Evolutionary conservation across 2,329 filamentous ascomycete genomes (phyloP).

Genomic region (Fusarium staphyleae): DNA sequence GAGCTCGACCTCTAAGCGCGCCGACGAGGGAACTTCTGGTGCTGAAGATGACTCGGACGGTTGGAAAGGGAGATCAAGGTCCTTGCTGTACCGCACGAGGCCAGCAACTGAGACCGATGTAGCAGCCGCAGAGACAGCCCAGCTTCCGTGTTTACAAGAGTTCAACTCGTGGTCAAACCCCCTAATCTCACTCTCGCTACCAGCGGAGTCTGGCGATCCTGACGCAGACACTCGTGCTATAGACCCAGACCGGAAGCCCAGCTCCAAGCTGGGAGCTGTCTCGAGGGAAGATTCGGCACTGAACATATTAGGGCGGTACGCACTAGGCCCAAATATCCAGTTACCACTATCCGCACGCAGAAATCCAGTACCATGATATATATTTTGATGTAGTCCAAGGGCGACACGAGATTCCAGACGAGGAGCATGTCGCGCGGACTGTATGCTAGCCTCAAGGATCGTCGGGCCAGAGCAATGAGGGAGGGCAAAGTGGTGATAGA

Average conservation of each 20-base stretch:
- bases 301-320: slow-evolving; percentile 43
- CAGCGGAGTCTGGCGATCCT: slow-evolving; percentile 22
- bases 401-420: slow-evolving; percentile 40
- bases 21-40: slow-evolving; percentile 21
- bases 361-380: slow-evolving; percentile 48
- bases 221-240: slow-evolving; percentile 15
- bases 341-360: slow-evolving; percentile 53
- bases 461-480: slow-evolving; percentile 43
- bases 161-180: slow-evolving; percentile 45
- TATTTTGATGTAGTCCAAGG: slow-evolving; percentile 45
- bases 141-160: slow-evolving; percentile 46
- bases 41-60: slow-evolving; percentile 19
- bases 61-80: slow-evolving; percentile 44
- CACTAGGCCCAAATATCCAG: slow-evolving; percentile 43
- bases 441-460: slow-evolving; percentile 48
- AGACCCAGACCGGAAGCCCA: slow-evolving; percentile 49
- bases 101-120: slow-evolving; percentile 42
- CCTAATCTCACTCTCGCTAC: slow-evolving; percentile 47
- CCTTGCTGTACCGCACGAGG: slow-evolving; percentile 45
- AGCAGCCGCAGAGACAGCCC: slow-evolving; percentile 51
- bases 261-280: slow-evolving; percentile 49
- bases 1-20: slow-evolving; percentile 54
- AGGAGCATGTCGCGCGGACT: slow-evolving; percentile 31
- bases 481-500: slow-evolving; percentile 46
- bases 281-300: slow-evolving; percentile 41